Conservation (phyloP, 176 grass and related monocot genomes). For the Lolium multiflorum region DNA sequence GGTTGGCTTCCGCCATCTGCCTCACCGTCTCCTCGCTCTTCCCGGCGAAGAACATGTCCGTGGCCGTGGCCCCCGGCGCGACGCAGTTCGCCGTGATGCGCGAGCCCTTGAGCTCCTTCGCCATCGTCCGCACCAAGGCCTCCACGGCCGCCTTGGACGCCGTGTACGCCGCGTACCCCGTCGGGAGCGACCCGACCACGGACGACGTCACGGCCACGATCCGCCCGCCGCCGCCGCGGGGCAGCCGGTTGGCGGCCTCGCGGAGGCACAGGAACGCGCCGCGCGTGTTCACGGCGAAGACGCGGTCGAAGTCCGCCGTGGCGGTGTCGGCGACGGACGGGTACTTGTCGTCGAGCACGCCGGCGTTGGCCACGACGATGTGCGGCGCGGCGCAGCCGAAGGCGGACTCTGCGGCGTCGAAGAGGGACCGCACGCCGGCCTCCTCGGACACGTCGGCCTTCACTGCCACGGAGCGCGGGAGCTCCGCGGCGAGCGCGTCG, state of each 20-base stretch:
- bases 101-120: slow-evolving; percentile 60
- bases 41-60: slow-evolving; percentile 65
- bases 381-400: slow-evolving; percentile 7
- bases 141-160: slow-evolving; percentile 66
- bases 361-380: slow-evolving; percentile 18
- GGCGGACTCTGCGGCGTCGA: background rate
- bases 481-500: slow-evolving; percentile 15
- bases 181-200: slow-evolving; percentile 43
- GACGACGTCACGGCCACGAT: slow-evolving; percentile 76
- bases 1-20: slow-evolving; percentile 20
- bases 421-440: background rate
- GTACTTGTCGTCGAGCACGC: slow-evolving; percentile 29
- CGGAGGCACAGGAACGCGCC: slow-evolving; percentile 85
- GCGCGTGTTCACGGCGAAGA: slow-evolving; percentile 52
- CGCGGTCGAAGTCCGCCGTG: slow-evolving; percentile 55
- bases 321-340: slow-evolving; percentile 33
- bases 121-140: slow-evolving; percentile 55
- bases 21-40: slow-evolving; percentile 49
- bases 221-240: slow-evolving; percentile 64
- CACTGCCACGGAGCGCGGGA: background rate
- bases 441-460: background rate
- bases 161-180: slow-evolving; percentile 52
- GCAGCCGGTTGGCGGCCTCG: slow-evolving; percentile 61
- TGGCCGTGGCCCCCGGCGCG: slow-evolving; percentile 59
- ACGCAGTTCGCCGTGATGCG: slow-evolving; percentile 64